phyloP scores from a whole-genome alignment of 768 basidiomycete genomes.

The Termitomyces sp. region DNA sequence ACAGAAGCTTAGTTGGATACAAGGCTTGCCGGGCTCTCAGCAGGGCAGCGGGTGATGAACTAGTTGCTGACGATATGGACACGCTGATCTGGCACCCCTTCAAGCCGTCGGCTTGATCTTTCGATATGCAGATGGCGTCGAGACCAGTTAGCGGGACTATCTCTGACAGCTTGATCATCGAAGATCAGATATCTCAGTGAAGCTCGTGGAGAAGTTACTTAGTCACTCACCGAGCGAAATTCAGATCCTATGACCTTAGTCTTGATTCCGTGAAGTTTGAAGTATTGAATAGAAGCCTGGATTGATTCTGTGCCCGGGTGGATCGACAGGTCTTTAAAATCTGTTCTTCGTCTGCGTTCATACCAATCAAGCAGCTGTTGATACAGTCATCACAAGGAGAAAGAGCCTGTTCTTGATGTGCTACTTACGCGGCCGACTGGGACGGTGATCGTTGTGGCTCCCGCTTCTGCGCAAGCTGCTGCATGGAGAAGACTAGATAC shows the following conservation, averaged over 20 bases:
- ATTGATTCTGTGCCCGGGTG: conserved; percentile 48
- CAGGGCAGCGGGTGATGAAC: conserved; percentile 25
- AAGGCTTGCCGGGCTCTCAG: conserved; percentile 35
- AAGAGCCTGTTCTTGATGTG: background rate
- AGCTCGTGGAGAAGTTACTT: background rate
- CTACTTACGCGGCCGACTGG: conserved; percentile 45
- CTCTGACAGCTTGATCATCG: conserved; percentile 34
- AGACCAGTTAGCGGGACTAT: conserved; percentile 38
- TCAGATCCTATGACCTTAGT: conserved; percentile 39
- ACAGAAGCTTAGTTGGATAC: conserved; percentile 35
- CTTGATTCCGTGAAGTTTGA: conserved; percentile 35
- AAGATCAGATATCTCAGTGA: conserved; percentile 9
- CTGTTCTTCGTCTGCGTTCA: conserved; percentile 30
- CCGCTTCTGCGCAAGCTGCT: conserved; percentile 51
- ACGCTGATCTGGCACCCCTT: conserved; percentile 28
- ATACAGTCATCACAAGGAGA: conserved; percentile 1
- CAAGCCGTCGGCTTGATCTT: conserved; percentile 35
- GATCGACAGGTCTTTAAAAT: conserved; percentile 19
- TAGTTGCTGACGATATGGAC: conserved; percentile 7
- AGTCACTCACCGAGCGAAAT: conserved; percentile 35
- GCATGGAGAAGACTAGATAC: conserved; percentile 57
- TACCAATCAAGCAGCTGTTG: conserved; percentile 40
- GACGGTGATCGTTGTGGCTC: conserved; percentile 46
- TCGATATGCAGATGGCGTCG: conserved; percentile 40
- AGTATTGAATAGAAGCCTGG: conserved; percentile 41